phyloP scores from a whole-genome alignment of 2,329 filamentous ascomycete genomes.

The Coniochaeta sp. region DNA sequence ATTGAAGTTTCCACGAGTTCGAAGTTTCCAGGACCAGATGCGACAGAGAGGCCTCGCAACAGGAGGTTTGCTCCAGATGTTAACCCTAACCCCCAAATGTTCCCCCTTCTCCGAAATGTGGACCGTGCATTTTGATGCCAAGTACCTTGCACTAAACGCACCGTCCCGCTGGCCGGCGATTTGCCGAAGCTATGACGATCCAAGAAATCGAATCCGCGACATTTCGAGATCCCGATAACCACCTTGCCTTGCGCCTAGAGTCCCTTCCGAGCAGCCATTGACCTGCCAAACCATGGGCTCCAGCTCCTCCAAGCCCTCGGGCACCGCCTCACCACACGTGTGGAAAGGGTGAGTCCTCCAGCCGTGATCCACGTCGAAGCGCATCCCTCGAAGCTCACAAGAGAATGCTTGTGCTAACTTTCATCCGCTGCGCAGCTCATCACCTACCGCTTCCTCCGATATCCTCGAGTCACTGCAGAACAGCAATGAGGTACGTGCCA shows the following conservation, averaged over 20 bases:
- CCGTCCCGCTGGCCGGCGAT: neutral
- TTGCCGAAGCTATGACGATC: neutral
- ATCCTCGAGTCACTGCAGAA: slow-evolving; percentile 77
- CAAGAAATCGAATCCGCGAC: neutral
- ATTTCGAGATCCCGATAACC: neutral
- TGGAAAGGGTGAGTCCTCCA: slow-evolving; percentile 1
- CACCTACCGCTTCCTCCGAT: slow-evolving; percentile 63
- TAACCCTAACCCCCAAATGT: no score
- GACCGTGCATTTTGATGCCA: neutral
- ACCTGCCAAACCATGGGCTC: neutral
- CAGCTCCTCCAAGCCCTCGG: slow-evolving; percentile 2
- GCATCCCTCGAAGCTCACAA: neutral
- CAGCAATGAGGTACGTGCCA: slow-evolving; percentile 65
- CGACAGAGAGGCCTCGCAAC: no score
- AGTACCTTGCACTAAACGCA: neutral
- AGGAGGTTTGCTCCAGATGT: no score
- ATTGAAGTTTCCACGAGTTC: no score
- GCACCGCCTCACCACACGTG: neutral
- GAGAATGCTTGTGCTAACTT: neutral
- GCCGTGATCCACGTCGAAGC: neutral
- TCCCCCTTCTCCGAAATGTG: no score
- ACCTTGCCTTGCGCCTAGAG: neutral
- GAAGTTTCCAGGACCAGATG: no score
- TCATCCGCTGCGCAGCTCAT: slow-evolving; percentile 21
- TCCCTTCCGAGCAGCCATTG: neutral